phyloP scores from a whole-genome alignment of 106 monocot genomes.

The Dendrobium catenatum region DNA sequence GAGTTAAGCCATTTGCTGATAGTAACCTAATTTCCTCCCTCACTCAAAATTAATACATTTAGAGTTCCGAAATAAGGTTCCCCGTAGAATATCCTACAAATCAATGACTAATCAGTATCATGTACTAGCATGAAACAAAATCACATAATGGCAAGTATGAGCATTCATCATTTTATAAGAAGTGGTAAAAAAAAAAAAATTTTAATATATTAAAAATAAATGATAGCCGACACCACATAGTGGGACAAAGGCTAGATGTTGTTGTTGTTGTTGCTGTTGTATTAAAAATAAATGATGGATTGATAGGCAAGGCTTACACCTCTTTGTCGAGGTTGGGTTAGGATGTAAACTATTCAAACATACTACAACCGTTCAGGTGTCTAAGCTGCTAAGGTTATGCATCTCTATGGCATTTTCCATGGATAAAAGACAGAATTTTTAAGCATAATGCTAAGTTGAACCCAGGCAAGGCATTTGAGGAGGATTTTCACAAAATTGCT shows the following conservation, averaged over 20 bases:
- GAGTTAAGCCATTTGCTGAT: neutral
- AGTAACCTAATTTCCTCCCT: neutral
- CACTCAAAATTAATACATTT: neutral
- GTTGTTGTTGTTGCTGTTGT: neutral
- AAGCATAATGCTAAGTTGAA: too few species aligned
- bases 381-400: too few species aligned
- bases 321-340: neutral
- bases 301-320: neutral
- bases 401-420: too few species aligned
- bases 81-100: neutral
- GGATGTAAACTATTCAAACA: neutral
- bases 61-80: neutral
- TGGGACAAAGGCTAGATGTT: too few species aligned
- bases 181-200: neutral
- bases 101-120: neutral
- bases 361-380: neutral
- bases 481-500: too few species aligned
- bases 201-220: neutral
- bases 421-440: too few species aligned
- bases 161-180: neutral
- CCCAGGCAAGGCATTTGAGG: too few species aligned
- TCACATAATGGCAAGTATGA: neutral
- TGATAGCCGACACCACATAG: too few species aligned
- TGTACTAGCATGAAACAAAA: neutral
- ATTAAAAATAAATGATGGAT: neutral